Evolutionary conservation across 2,329 filamentous ascomycete species (phyloP).

Genomic region (Alternaria metachromatica): DNA sequence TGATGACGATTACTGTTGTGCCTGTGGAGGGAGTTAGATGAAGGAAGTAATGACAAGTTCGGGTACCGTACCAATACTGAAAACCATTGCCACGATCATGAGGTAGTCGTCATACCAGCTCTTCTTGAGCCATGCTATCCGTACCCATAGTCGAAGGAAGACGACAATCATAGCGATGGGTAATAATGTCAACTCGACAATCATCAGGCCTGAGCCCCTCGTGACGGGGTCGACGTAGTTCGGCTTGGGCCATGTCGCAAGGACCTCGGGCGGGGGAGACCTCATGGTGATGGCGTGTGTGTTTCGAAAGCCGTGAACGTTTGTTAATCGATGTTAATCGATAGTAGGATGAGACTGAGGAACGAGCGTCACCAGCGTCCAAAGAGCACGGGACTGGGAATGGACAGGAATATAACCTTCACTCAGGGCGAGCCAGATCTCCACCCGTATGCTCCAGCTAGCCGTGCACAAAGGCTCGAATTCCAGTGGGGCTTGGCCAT

Average conservation of each 20-base stretch:
- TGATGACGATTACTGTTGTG: constrained; percentile 16
- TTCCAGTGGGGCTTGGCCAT: constrained; percentile 30
- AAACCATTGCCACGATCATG: constrained; percentile 47
- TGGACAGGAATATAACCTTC: constrained; percentile 34
- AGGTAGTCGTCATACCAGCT: constrained; percentile 50
- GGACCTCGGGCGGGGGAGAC: constrained; percentile 43
- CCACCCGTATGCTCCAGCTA: constrained; percentile 32
- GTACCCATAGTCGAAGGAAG: constrained; percentile 43
- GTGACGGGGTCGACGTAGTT: constrained; percentile 54
- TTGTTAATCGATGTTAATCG: constrained; percentile 31
- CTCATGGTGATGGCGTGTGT: constrained; percentile 34
- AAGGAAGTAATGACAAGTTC: not conserved
- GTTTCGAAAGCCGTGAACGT: constrained; percentile 22
- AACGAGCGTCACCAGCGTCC: constrained; percentile 35
- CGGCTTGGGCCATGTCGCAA: constrained; percentile 50
- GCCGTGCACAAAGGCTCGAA: constrained; percentile 25
- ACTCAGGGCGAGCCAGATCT: constrained; percentile 17
- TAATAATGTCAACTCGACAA: constrained; percentile 48
- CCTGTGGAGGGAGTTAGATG: not conserved
- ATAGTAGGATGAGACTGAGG: constrained; percentile 24
- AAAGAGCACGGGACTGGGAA: constrained; percentile 36
- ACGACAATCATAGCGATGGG: constrained; percentile 47
- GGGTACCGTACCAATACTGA: constrained; percentile 12
- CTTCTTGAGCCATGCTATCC: constrained; percentile 47
- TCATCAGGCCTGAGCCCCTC: constrained; percentile 51